These are phyloP conservation scores for Rhodomyrtus tomentosa DNA, from an alignment of 345 rosid species.

Conservation along the genomic window DNA sequence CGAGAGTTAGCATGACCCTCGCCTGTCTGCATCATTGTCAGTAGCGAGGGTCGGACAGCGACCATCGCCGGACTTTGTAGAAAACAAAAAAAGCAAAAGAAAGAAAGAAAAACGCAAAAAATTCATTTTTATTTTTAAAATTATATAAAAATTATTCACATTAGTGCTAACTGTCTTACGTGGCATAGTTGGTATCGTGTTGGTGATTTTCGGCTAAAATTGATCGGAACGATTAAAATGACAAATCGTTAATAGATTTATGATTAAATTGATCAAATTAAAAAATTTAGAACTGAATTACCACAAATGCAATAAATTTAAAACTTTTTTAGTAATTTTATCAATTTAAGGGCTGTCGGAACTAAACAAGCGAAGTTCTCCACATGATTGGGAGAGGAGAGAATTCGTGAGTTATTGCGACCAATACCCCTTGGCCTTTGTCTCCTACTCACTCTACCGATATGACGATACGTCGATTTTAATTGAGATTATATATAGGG, in stretches of 20 bases:
- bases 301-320: neutral
- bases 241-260: too few species aligned
- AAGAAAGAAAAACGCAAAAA: neutral
- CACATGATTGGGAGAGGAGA: too few species aligned
- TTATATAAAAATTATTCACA: neutral
- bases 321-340: neutral
- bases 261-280: too few species aligned
- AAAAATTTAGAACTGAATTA: too few species aligned
- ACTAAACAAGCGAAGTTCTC: too few species aligned
- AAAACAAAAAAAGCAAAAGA: neutral
- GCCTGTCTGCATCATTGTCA: too few species aligned
- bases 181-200: neutral
- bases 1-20: neutral
- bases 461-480: neutral
- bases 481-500: too few species aligned
- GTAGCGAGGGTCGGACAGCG: accelerated
- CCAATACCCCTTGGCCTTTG: too few species aligned
- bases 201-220: too few species aligned
- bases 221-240: too few species aligned
- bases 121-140: neutral
- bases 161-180: accelerated
- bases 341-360: too few species aligned
- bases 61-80: neutral
- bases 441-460: neutral
- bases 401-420: too few species aligned